Percentiles rank a stretch among this genome's conserved stretches.
Evolutionary conservation across 1,139 yeast species (phyloP).

Genomic region (Debaryomyces psychrophilus): DNA sequence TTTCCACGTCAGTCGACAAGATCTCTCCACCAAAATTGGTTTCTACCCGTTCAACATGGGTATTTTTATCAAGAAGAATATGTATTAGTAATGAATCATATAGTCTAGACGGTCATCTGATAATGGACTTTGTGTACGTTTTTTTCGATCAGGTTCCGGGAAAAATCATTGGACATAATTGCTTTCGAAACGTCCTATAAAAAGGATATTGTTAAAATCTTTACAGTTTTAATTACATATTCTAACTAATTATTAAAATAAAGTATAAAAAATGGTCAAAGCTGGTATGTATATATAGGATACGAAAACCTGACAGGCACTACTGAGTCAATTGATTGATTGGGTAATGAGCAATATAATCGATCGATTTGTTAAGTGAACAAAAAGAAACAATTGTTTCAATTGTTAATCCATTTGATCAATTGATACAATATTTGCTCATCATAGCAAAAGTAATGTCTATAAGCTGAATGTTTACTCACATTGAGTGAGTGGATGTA

Average conservation of each 20-base stretch:
- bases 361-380: slow-evolving; percentile 3
- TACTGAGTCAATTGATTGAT: slow-evolving; percentile 6
- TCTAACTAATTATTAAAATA: slow-evolving; percentile 1
- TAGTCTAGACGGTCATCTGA: slow-evolving; percentile 4
- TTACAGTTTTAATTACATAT: slow-evolving; percentile 4
- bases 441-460: background rate
- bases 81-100: slow-evolving; percentile 2
- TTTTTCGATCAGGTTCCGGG: slow-evolving; percentile 4
- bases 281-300: slow-evolving; percentile 32
- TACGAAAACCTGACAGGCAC: background rate
- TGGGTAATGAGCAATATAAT: slow-evolving; percentile 6
- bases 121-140: background rate
- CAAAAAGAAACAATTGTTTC: background rate
- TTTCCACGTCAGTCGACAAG: background rate
- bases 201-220: background rate
- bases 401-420: slow-evolving; percentile 1
- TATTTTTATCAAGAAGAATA: background rate
- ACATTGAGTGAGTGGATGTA: background rate
- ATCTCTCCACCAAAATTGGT: background rate
- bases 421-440: slow-evolving; percentile 8
- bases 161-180: background rate
- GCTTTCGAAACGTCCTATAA: slow-evolving; percentile 2
- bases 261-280: slow-evolving; percentile 32
- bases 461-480: background rate
- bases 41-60: background rate